phyloP scores from a whole-genome alignment of 768 basidiomycete species.

The Boletus pseudo-olivaceus region DNA sequence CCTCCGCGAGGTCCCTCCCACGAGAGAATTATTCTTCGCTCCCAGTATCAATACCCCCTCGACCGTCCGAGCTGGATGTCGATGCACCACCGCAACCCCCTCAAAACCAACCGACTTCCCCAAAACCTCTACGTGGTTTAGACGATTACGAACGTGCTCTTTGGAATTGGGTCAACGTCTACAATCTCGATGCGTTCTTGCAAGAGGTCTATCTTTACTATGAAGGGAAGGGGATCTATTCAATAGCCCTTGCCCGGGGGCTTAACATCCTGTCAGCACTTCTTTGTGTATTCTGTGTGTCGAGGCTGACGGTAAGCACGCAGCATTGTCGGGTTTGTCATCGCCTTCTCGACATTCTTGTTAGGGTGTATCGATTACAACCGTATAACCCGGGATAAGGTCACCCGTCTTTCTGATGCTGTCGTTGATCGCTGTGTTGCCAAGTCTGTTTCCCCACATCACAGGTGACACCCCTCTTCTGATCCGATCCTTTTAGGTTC shows the following conservation, averaged over 20 bases:
- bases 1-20: conserved; percentile 37
- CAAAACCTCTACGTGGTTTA: conserved; percentile 61
- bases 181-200: conserved; percentile 92
- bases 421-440: conserved; percentile 82
- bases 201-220: conserved; percentile 97
- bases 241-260: conserved; percentile 84
- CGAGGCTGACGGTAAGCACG: conserved; percentile 25
- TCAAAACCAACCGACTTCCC: conserved; percentile 20
- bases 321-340: conserved; percentile 97
- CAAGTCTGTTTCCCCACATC: conserved; percentile 47
- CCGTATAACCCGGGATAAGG: conserved; percentile 62
- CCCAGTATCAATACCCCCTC: conserved; percentile 52
- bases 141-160: conserved; percentile 87
- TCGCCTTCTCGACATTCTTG: conserved; percentile 96
- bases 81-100: conserved; percentile 30
- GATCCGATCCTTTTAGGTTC: conserved; percentile 47
- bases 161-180: conserved; percentile 99
- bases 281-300: conserved; percentile 15
- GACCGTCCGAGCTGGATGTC: conserved; percentile 60
- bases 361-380: conserved; percentile 94
- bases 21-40: conserved; percentile 37
- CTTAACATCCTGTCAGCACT: conserved; percentile 89
- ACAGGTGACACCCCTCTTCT: conserved; percentile 5
- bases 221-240: conserved; percentile 93
- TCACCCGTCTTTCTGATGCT: conserved; percentile 72